Percentiles rank a stretch among this genome's conserved stretches.
Conservation (phyloP, 2,329 filamentous ascomycete genomes). For the Stagonosporopsis rhizophila region DNA sequence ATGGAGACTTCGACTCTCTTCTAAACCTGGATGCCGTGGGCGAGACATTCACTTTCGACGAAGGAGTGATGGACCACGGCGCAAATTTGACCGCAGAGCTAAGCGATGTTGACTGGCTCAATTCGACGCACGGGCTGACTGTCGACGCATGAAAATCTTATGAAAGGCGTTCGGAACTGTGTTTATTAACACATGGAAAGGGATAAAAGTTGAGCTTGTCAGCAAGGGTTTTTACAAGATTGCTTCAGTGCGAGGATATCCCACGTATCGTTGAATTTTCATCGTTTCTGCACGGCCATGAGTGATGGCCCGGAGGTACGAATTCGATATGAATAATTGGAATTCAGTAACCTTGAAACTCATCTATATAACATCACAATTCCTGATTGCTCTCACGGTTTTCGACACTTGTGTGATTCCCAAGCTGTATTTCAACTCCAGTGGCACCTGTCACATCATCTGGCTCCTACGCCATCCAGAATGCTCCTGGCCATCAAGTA, state of each 20-base stretch:
- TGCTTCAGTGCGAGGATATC: slow-evolving; percentile 7
- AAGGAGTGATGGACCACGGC: slow-evolving; percentile 29
- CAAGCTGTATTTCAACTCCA: too few relatives aligned
- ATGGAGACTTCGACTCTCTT: slow-evolving; percentile 50
- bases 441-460: too few relatives aligned
- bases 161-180: background rate
- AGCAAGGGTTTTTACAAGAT: background rate
- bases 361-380: too few relatives aligned
- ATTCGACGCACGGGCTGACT: slow-evolving; percentile 15
- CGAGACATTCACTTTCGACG: slow-evolving; percentile 47
- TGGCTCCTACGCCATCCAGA: too few relatives aligned
- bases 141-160: slow-evolving; percentile 19
- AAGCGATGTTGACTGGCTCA: slow-evolving; percentile 29
- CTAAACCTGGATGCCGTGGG: slow-evolving; percentile 52
- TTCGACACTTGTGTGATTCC: too few relatives aligned
- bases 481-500: too few relatives aligned
- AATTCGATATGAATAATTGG: background rate
- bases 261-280: background rate
- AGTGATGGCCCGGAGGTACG: background rate
- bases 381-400: too few relatives aligned
- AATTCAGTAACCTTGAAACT: background rate
- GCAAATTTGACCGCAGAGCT: slow-evolving; percentile 12
- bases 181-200: background rate
- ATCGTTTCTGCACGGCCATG: background rate
- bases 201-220: background rate